Conservation (phyloP, 768 basidiomycete genomes). For the Leccinum barrowsii region DNA sequence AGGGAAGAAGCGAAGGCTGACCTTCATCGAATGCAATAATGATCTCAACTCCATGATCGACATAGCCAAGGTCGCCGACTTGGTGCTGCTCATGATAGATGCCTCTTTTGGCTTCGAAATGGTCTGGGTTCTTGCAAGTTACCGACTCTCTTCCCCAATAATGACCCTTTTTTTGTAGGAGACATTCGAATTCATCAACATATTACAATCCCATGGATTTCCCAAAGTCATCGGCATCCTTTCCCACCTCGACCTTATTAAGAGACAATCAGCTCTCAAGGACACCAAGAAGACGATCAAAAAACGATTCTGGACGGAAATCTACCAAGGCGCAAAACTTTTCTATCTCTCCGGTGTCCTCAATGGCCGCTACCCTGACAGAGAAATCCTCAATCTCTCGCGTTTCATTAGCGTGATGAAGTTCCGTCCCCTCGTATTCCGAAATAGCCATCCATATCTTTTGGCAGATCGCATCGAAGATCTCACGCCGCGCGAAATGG, state of each 20-base stretch:
- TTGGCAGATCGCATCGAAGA: constrained; percentile 95
- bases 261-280: constrained; percentile 81
- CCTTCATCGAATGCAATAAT: constrained; percentile 96
- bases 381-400: constrained; percentile 92
- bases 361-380: constrained; percentile 96
- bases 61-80: constrained; percentile 93
- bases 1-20: constrained; percentile 90
- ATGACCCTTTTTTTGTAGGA: constrained; percentile 52
- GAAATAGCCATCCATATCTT: constrained; percentile 93
- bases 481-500: constrained; percentile 81
- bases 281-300: constrained; percentile 92
- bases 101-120: constrained; percentile 98
- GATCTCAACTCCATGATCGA: constrained; percentile 99
- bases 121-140: constrained; percentile 47
- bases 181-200: constrained; percentile 97
- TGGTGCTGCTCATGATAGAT: constrained; percentile 96
- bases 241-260: constrained; percentile 94
- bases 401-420: constrained; percentile 98
- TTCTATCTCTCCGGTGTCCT: constrained; percentile 97
- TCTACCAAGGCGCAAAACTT: constrained; percentile 97
- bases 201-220: constrained; percentile 95
- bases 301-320: constrained; percentile 99
- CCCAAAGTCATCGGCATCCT: constrained; percentile 98
- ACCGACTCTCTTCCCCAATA: neutral
- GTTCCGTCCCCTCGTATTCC: constrained; percentile 94